phyloP scores from a whole-genome alignment of 2,329 filamentous ascomycete genomes.

The Fusarium stilboides region DNA sequence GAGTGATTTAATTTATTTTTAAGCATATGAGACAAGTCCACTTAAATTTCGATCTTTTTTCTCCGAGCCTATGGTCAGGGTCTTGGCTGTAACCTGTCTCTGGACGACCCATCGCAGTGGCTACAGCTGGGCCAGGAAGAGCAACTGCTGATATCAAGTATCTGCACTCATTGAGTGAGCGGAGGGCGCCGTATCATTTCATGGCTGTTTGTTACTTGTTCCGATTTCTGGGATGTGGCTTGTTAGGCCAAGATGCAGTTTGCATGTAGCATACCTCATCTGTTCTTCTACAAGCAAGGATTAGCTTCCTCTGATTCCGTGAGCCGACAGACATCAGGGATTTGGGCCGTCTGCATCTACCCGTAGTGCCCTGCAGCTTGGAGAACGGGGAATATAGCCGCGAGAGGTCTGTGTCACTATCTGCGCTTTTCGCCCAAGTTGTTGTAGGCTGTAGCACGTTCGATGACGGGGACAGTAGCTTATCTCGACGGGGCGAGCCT shows the following conservation, averaged over 20 bases:
- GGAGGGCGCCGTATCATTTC: slow-evolving; percentile 18
- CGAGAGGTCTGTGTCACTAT: neutral
- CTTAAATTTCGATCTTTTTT: slow-evolving; percentile 22
- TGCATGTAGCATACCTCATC: slow-evolving; percentile 1
- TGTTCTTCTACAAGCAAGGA: slow-evolving; percentile 5
- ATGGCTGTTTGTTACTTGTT: neutral
- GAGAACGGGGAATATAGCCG: neutral
- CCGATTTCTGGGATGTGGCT: neutral
- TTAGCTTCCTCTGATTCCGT: neutral
- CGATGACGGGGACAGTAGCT: neutral
- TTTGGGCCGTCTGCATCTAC: slow-evolving; percentile 24
- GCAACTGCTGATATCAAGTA: neutral
- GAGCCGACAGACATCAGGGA: neutral
- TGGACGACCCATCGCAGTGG: slow-evolving; percentile 6
- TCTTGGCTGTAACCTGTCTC: slow-evolving; percentile 12
- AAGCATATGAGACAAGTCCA: slow-evolving; percentile 17
- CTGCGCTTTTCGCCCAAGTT: neutral
- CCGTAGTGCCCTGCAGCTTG: slow-evolving; percentile 19
- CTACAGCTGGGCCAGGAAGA: slow-evolving; percentile 11
- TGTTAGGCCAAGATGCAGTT: neutral
- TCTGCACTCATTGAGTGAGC: neutral
- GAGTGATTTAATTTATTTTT: neutral
- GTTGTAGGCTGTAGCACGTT: neutral
- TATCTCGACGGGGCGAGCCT: neutral
- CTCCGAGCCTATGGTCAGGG: slow-evolving; percentile 19